Base-by-base conservation (phyloP, 2,329 filamentous ascomycete species). In the Colletotrichum lentis region DNA sequence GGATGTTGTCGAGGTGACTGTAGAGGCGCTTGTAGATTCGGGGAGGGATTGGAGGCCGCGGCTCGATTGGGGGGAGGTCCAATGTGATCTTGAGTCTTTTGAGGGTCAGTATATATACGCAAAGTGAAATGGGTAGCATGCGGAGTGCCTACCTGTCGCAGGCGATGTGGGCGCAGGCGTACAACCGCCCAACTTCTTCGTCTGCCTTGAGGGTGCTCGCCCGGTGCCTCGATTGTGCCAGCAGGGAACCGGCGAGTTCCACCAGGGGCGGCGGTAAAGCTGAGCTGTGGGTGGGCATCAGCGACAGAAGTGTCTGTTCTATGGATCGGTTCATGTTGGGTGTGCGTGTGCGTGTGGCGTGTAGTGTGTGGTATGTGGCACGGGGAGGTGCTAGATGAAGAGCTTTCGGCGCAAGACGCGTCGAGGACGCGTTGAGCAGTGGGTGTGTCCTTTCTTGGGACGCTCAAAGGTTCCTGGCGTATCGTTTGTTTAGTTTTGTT, bases 101-200 rank as follows among this genome's bases (percentile, higher is more conserved):
- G 8, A 62, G 11, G 0, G 3, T 10, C 24, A 43, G 60, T 5
- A 63, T 2, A 63, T 2, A 12, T 5, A 4, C 12, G 5, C 27
- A 7, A 1, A 18, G 12, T 11, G 18, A 27, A 10, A 35, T 3
- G 31, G 20, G 7, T 43, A 12, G 20, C 7, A 27, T 35, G 22
- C 6, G 11, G 47, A 12, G 31, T 16, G 56, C 73, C 52, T 80
- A 92, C 91, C 92, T 88, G 73, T 95, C 93, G 76, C 94, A 98
- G 22, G 96, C 96, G 69, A 99, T 86, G 78, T 97, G 90, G 16
- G 92, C 91, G 77, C 94, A 97, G 4, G 91, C 91, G 77, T 96
- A 96, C 5, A 87, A 85, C 22, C 94, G 86, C n/a, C 91, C 93
- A 71, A 96, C 89, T 77, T 97, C 94, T 77, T 97, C 94, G 64